Evolutionary conservation across 2,329 filamentous ascomycete species (phyloP), one percentile per base, ranked within the genome.

Genomic region (Orbilia javanica): DNA sequence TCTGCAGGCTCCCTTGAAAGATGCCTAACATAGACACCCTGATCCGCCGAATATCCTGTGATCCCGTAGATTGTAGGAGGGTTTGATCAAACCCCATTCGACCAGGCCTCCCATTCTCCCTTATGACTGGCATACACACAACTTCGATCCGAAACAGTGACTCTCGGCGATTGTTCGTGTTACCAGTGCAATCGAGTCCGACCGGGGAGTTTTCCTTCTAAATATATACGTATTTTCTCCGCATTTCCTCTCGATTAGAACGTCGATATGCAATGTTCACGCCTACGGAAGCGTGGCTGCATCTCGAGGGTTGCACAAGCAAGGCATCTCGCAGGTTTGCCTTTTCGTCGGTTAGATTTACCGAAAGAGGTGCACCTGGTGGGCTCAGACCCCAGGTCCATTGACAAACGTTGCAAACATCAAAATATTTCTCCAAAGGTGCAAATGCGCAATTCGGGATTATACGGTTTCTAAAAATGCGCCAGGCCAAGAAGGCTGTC

Each of bases 271-370:
- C 55, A 60, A 2, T 11, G 22, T 57, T 57, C n/a, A n/a, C 13
- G 22, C 55, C 18, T 10, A 18, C 53, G 55, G 55, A 34, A 42
- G 48, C 48, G 46, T 2, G 31, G 31, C n/a, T 52, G 63, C 29
- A 55, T 52, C 18, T 55, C 10, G 46, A 66, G 27, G 13, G 63
- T 53, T 27, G 50, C 15, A 53, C 50, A 53, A 52, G 48, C 48
- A 52, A 53, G 39, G 52, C 25, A 25, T 39, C 42, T 62, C 53
- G 65, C 65, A 68, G 65, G 50, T 68, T 48, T 46, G 64, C 64
- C 36, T 67, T 68, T 68, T 55, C 36, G 31, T 68, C 65, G 65
- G 65, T 22, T 68, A 27, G n/a, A 22, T 57, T 68, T 57, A 46
- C 65, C 65, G 65, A 60, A 57, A 57, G 48, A n/a, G n/a, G 31